Conservation (phyloP, 2,329 filamentous ascomycete genomes). For the Beauveria sp. region DNA sequence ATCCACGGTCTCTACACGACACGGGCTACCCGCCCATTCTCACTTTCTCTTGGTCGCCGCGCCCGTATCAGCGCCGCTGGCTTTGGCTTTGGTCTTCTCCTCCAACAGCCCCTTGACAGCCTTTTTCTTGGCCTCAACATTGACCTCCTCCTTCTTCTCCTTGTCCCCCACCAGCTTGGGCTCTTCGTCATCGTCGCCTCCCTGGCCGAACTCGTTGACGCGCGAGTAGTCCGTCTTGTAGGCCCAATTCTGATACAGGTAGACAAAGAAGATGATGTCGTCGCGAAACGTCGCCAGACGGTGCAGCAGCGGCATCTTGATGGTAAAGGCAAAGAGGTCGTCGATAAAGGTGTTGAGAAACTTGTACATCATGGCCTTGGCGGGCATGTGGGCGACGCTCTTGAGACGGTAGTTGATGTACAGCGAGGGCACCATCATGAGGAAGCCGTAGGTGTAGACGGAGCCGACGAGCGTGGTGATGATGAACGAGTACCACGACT, state of each 20-base stretch:
- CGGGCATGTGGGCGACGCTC: constrained; percentile 93
- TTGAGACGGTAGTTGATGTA: constrained; percentile 99
- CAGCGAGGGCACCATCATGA: constrained; percentile 96
- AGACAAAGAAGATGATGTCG: constrained; percentile 97
- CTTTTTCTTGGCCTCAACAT: constrained; percentile 29
- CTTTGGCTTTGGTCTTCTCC: constrained; percentile 31
- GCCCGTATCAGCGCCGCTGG: constrained; percentile 43
- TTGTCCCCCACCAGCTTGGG: constrained; percentile 29
- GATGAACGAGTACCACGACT: constrained; percentile 96
- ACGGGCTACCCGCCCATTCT: not conserved
- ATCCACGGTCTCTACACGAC: too few species aligned
- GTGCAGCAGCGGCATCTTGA: constrained; percentile 97
- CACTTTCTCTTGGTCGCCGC: constrained; percentile 37
- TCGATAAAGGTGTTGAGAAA: constrained; percentile 99
- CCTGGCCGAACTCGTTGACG: constrained; percentile 97
- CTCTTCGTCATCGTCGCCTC: constrained; percentile 72
- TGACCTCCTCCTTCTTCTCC: constrained; percentile 31
- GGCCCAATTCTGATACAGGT: constrained; percentile 87
- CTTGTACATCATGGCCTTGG: constrained; percentile 95
- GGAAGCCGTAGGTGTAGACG: constrained; percentile 95
- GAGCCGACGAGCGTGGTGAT: constrained; percentile 92
- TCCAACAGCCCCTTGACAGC: constrained; percentile 25
- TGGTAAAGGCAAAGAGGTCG: constrained; percentile 96
- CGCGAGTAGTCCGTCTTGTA: constrained; percentile 88
- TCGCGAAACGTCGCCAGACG: constrained; percentile 86